Evolutionary conservation across 1,284 basidiomycete genomes (phyloP), one percentile per base, ranked within the genome.

Genomic region (Moesziomyces antarcticus): DNA sequence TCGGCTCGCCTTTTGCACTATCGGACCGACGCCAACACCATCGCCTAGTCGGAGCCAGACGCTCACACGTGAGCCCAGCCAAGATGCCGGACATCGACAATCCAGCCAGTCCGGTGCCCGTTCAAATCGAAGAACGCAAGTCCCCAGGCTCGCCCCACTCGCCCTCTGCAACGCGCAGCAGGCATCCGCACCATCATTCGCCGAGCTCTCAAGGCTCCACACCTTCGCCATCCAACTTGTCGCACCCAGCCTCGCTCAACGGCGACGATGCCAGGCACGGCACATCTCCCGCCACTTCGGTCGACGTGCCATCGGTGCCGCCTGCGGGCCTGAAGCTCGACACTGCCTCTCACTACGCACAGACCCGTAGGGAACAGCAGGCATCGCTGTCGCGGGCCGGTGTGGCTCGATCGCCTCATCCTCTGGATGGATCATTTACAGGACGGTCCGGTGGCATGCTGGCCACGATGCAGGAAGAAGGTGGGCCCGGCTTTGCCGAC

Each of bases 401-500:
- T 18, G 66, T 69, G 1, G 66, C 66, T 13, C 59, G 66, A 11
- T 69, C 66, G 35, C 66, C 66, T 16, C 66, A 69, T 54, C 66
- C 66, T 20, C 52, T 69, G 20, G 66, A 69, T 44, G 50, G 43
- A 27, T 51, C 52, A 13, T 52, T 70, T 1, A 56, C 60, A 44
- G 53, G 60, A n/a, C 43, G 67, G 24, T 58, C 62, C n/a, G 65
- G 66, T 3, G 50, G 54, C 22, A 52, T 64, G 8, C 55, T 74
- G 3, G 61, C 66, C 3, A 74, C 72, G 16, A 74, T 69, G 72
- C 72, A 74, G 50, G 72, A 74, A 47, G 72, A 74, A 30, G 54
- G 53, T 7, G 35, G 35, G 6, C 33, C 56, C 0, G 55, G 45
- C 20, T 53, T 37, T 18, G 25, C 33, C 0, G 65, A 58, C 16